Percentiles rank a stretch among this genome's conserved stretches.
Conservation (phyloP, 192 early-diverging fungal genomes). For the Podila epicladia region DNA sequence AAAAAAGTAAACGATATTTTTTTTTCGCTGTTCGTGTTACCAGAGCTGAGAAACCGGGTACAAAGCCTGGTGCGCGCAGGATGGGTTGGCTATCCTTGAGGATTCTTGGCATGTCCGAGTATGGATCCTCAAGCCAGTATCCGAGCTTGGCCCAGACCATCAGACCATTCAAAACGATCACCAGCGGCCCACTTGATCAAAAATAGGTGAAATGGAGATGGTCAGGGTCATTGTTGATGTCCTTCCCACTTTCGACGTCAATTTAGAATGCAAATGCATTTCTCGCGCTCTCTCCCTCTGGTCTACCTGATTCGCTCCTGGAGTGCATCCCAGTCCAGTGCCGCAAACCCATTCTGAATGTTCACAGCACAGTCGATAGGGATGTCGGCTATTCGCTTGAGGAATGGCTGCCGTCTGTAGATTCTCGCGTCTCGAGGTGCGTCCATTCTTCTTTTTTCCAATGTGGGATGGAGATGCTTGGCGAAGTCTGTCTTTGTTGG, state of each 20-base stretch:
- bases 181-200: conserved; percentile 31
- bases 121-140: conserved; percentile 47
- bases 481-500: not conserved
- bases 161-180: conserved; percentile 29
- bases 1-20: not conserved
- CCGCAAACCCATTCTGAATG: conserved; percentile 32
- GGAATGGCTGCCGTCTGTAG: conserved; percentile 18
- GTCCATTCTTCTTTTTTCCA: conserved; percentile 22
- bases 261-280: not conserved
- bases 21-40: conserved; percentile 6
- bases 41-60: conserved; percentile 12
- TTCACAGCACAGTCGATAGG: conserved; percentile 32
- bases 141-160: conserved; percentile 33
- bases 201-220: not conserved
- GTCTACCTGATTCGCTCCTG: conserved; percentile 42
- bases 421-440: conserved; percentile 21
- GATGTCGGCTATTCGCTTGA: conserved; percentile 19
- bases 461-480: not conserved
- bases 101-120: conserved; percentile 27
- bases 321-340: conserved; percentile 41
- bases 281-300: not conserved
- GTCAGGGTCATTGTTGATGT: not conserved
- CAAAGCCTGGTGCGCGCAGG: conserved; percentile 19
- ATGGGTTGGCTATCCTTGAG: conserved; percentile 14
- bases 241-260: not conserved